Evolutionary conservation across 2,329 filamentous ascomycete genomes (phyloP).

Genomic region (Cercospora zeina): DNA sequence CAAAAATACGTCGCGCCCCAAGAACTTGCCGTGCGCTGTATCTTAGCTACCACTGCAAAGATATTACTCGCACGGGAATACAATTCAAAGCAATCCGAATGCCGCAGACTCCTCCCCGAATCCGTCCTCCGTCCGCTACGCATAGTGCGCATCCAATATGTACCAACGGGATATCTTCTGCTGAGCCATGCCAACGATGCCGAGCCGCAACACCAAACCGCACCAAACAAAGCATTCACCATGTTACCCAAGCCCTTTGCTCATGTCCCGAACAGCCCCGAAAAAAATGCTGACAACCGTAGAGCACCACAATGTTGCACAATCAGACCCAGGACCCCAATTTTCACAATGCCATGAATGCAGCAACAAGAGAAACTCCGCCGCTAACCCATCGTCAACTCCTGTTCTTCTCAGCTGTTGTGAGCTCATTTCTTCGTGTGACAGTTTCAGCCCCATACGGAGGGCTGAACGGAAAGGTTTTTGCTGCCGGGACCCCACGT

Average conservation of each 20-base stretch:
- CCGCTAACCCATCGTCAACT: conserved; percentile 24
- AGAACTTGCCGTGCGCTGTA: background rate
- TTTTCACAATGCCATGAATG: conserved; percentile 27
- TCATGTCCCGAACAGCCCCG: conserved; percentile 1
- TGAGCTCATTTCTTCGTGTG: conserved; percentile 16
- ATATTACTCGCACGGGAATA: background rate
- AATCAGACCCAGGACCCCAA: conserved; percentile 24
- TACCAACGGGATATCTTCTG: conserved; percentile 18
- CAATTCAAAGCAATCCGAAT: background rate
- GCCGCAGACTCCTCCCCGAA: background rate
- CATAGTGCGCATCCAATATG: conserved; percentile 9
- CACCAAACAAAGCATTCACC: conserved; percentile 2
- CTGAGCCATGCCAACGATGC: conserved; percentile 5
- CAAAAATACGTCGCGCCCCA: background rate
- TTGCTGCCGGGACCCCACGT: conserved; percentile 75
- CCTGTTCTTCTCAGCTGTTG: conserved; percentile 19
- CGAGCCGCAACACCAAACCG: conserved; percentile 9
- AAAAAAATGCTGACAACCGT: conserved; percentile 15
- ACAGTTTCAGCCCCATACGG: conserved; percentile 77
- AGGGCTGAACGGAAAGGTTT: conserved; percentile 82
- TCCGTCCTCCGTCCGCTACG: background rate
- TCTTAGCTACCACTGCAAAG: background rate
- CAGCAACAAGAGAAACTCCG: conserved; percentile 24
- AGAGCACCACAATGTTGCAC: conserved; percentile 12
- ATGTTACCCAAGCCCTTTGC: conserved; percentile 8